Base-by-base conservation (phyloP, 805 yeast genomes). In the Hanseniaspora lachancei region DNA sequence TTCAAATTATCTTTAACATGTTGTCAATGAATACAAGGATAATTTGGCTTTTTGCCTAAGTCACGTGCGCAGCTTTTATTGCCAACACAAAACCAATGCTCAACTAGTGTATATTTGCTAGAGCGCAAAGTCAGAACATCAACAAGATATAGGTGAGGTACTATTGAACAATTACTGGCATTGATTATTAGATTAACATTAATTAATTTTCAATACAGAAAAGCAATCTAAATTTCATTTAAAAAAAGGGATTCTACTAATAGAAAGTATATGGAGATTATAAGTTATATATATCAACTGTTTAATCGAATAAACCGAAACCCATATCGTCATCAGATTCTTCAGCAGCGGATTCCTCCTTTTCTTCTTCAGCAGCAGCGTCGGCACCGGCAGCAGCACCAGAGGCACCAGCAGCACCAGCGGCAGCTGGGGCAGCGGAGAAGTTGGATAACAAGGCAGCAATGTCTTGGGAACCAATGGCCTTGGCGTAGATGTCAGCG, bases 261-360 rank as follows among this genome's bases (percentile, higher is more conserved):
- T 43, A 43, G 27, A 43, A 27, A 43, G 24, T 21, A 41, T 41
- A 41, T 41, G 27, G 21, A 36, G 2, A 36, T 36, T 40, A 20
- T 32, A 41, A 41, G 44, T 41, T 41, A 41, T 41, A 21, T 44
- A 29, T 24, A 18, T 46, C 24, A 55, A 57, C 54, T 58, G 70
- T 64, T 76, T 85, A 85, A 77, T 84, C 95, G 79, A 85, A 85
- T 76, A 85, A 80, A 77, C 91, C 91, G 83, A 85, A 81, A 67
- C 91, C 91, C 91, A 85, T 83, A 76, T 83, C 93, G 68, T 81
- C 87, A 71, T 82, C 88, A 62, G 82, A 79, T 72, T 78, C 85
- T 72, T 81, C 86, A 63, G 70, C 73, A 58, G 71, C 80, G 68
- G 73, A 81, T 68, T 73, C 83, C 62, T 76, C 83, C 65, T 76